Evolutionary conservation across 371 early-diverging fungal species (phyloP).

Genomic region (Haplosporangium sp.): DNA sequence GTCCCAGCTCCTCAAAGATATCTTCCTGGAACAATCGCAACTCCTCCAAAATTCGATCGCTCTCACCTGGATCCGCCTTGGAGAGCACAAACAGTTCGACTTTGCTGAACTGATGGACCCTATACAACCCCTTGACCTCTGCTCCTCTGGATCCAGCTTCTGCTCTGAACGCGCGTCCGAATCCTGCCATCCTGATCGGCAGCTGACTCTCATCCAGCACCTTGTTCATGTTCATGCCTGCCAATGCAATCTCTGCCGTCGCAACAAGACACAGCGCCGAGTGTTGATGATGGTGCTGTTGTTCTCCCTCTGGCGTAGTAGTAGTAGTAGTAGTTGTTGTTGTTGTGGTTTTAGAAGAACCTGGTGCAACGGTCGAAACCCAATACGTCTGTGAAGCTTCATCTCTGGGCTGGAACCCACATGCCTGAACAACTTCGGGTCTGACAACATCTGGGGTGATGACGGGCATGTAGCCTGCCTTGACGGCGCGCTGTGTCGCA

Average conservation of each 20-base stretch:
- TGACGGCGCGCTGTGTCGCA: constrained; percentile 81
- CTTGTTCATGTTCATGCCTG: constrained; percentile 81
- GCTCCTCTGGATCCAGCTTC: constrained; percentile 90
- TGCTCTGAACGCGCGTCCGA: constrained; percentile 89
- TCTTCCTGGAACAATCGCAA: constrained; percentile 78
- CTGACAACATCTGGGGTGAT: constrained; percentile 90
- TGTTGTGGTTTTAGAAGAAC: constrained; percentile 20
- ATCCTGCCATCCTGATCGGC: constrained; percentile 80
- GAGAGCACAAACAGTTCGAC: constrained; percentile 91
- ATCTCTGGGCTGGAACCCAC: constrained; percentile 90
- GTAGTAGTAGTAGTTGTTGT: background rate
- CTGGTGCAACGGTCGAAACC: constrained; percentile 64
- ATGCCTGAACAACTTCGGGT: constrained; percentile 83
- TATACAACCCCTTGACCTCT: constrained; percentile 88
- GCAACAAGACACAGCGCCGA: constrained; percentile 80
- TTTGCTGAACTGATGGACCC: constrained; percentile 95
- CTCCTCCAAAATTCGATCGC: constrained; percentile 76
- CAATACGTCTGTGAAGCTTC: constrained; percentile 89
- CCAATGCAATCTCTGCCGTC: constrained; percentile 94
- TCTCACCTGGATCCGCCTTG: constrained; percentile 63
- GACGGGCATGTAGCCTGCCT: constrained; percentile 80
- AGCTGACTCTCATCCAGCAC: constrained; percentile 66
- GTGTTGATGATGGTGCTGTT: constrained; percentile 34
- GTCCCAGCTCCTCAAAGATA: constrained; percentile 82
- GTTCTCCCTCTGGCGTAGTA: background rate